phyloP scores from a whole-genome alignment of 2,329 filamentous ascomycete species.

The Lomentospora prolificans region DNA sequence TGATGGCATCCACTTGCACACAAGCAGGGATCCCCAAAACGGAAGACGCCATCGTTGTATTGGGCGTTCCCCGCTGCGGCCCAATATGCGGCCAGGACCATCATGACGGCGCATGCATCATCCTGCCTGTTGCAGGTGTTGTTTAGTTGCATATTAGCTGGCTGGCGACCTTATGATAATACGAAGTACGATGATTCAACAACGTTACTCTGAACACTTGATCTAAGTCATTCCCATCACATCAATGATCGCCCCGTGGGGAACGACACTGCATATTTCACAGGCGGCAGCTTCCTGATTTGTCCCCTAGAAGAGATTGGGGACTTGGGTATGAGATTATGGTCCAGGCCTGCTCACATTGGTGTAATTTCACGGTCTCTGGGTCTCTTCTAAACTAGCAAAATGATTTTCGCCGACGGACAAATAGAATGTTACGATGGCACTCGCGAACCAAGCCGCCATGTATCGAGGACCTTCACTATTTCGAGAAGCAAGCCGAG shows the following conservation, averaged over 20 bases:
- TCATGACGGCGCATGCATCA: neutral
- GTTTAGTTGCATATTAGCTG: neutral
- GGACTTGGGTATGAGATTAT: neutral
- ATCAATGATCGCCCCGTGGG: too few species aligned
- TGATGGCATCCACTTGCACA: too few species aligned
- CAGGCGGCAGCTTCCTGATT: neutral
- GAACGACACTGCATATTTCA: too few species aligned
- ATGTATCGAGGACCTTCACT: too few species aligned
- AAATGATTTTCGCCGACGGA: too few species aligned
- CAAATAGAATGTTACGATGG: too few species aligned
- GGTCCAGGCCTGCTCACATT: too few species aligned
- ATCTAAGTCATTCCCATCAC: too few species aligned
- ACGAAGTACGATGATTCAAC: too few species aligned
- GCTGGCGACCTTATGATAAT: neutral
- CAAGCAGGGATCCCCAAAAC: neutral
- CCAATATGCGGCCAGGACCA: conserved; percentile 2
- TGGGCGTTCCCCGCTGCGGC: conserved; percentile 1
- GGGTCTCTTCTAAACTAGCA: neutral
- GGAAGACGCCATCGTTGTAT: neutral
- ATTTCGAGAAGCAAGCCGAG: neutral
- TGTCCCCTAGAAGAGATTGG: too few species aligned
- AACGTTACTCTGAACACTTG: too few species aligned
- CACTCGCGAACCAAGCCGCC: too few species aligned
- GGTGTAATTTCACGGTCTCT: neutral
- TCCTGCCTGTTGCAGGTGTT: neutral